Percentiles rank a stretch among this genome's conserved stretches.
Evolutionary conservation across 257 asterid species (phyloP).

Genomic region (Salvia rosmarinus): DNA sequence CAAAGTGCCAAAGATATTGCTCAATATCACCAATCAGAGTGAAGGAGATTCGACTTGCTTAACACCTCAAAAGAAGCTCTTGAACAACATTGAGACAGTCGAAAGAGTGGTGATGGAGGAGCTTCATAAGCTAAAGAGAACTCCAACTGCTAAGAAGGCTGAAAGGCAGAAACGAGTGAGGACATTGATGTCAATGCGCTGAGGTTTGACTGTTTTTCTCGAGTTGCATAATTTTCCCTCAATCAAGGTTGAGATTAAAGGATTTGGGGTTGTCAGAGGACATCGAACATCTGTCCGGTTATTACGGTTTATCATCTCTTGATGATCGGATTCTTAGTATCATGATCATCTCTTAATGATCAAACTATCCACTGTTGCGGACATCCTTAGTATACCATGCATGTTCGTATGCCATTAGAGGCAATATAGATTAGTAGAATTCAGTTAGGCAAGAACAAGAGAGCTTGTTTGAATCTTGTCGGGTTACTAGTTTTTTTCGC

Average conservation of each 20-base stretch:
- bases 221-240: slow-evolving; percentile 35
- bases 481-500: not conserved
- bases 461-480: not conserved
- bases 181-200: slow-evolving; percentile 81
- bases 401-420: not conserved
- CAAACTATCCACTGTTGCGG: slow-evolving; percentile 21
- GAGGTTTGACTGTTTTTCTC: slow-evolving; percentile 19
- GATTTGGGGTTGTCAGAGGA: slow-evolving; percentile 25
- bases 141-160: slow-evolving; percentile 65
- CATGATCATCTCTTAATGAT: slow-evolving; percentile 50
- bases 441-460: not conserved
- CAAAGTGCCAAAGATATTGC: slow-evolving; percentile 74
- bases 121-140: slow-evolving; percentile 60
- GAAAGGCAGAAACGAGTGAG: slow-evolving; percentile 65
- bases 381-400: not conserved
- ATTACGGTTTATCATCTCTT: slow-evolving; percentile 49
- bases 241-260: slow-evolving; percentile 62
- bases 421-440: slow-evolving; percentile 3
- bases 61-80: slow-evolving; percentile 72
- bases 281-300: slow-evolving; percentile 33
- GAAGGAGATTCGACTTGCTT: slow-evolving; percentile 46
- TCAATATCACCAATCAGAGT: slow-evolving; percentile 53
- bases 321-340: slow-evolving; percentile 47
- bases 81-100: slow-evolving; percentile 67
- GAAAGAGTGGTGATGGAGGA: slow-evolving; percentile 78